Percentiles rank a stretch among this genome's conserved stretches.
Evolutionary conservation across 1,284 basidiomycete genomes (phyloP).

Genomic region (Mycena citricolor): DNA sequence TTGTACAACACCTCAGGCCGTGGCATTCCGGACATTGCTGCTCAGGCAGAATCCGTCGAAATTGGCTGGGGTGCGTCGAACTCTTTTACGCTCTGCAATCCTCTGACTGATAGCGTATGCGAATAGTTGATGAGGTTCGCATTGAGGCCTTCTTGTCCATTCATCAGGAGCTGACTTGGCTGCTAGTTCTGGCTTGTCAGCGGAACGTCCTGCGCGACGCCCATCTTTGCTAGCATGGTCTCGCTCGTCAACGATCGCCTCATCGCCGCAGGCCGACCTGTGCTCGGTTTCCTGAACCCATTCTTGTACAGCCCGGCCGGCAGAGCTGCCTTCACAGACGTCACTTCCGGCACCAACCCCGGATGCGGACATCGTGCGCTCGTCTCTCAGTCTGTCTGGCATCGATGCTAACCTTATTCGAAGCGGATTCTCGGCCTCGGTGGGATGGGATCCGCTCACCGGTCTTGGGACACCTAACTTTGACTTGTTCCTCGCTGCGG

Average conservation of each 20-base stretch:
- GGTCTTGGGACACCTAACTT: constrained; percentile 9
- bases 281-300: constrained; percentile 17
- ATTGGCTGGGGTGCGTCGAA: constrained; percentile 14
- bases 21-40: constrained; percentile 10
- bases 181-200: constrained; percentile 30
- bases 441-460: constrained; percentile 8
- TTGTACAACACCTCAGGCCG: constrained; percentile 11
- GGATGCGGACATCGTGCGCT: constrained; percentile 17
- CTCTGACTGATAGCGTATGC: too few species aligned
- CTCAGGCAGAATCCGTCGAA: constrained; percentile 3
- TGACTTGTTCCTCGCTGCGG: constrained; percentile 1
- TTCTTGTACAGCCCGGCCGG: constrained; percentile 36
- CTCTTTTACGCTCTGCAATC: too few species aligned
- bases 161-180: too few species aligned
- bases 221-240: constrained; percentile 44
- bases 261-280: constrained; percentile 33
- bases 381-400: background rate
- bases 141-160: too few species aligned
- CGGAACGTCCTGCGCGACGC: constrained; percentile 49
- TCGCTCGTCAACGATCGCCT: constrained; percentile 47
- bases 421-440: constrained; percentile 2
- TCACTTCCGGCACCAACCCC: constrained; percentile 31
- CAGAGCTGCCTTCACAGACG: constrained; percentile 40
- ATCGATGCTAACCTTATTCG: background rate
- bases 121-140: too few species aligned